Percentiles rank a stretch among this genome's conserved stretches.
These are phyloP conservation scores for Lagenaria siceraria DNA, from an alignment of 306 rosid genomes.

Conservation along the genomic window DNA sequence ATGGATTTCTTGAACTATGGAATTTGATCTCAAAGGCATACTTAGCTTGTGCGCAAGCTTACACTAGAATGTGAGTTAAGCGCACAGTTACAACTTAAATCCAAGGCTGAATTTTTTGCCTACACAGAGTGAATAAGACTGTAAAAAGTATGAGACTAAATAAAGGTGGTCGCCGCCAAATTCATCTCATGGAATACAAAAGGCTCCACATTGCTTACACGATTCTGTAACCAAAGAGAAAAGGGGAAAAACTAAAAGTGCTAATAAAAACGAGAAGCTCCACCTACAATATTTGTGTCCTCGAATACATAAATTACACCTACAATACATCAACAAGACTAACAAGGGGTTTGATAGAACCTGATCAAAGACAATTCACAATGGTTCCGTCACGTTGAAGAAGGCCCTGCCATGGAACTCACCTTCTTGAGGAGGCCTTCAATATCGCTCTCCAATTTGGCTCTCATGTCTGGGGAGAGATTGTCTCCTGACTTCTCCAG, in stretches of 20 bases:
- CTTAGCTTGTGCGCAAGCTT: background rate
- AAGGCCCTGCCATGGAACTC: conserved; percentile 39
- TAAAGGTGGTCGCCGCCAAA: background rate
- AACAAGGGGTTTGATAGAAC: background rate
- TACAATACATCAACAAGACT: conserved; percentile 1
- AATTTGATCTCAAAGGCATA: background rate
- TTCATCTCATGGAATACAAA: background rate
- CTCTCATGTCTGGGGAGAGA: conserved; percentile 51
- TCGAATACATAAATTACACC: conserved; percentile 3
- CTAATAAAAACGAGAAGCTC: conserved; percentile 1
- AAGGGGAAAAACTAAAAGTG: background rate
- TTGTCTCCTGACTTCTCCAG: conserved; percentile 39
- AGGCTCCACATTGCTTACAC: conserved; percentile 3
- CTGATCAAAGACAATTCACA: background rate
- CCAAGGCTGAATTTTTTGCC: background rate
- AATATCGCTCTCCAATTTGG: conserved; percentile 50
- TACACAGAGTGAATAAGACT: background rate
- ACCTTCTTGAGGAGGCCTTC: conserved; percentile 59
- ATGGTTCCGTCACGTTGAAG: conserved; percentile 7
- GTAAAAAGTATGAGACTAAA: background rate
- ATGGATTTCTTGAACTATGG: background rate
- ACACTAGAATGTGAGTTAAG: background rate
- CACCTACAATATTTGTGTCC: background rate
- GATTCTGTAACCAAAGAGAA: background rate
- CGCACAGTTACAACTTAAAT: background rate